phyloP scores from a whole-genome alignment of 192 early-diverging fungal genomes.

The Diversispora epigaea region DNA sequence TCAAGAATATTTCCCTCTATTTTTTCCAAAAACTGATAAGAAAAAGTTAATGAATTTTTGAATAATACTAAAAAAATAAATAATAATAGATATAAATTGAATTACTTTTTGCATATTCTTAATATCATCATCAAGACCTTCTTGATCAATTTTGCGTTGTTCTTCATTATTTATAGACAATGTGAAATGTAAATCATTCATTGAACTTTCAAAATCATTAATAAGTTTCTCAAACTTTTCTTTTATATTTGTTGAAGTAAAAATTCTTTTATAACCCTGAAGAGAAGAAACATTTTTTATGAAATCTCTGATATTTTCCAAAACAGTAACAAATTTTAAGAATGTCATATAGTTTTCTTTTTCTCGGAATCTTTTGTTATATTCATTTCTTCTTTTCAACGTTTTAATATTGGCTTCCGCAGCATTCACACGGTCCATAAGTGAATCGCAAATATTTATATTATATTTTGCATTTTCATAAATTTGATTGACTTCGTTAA shows the following conservation, averaged over 20 bases:
- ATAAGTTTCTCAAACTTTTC: not conserved
- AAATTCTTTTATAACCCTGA: slow-evolving; percentile 8
- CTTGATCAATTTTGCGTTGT: slow-evolving; percentile 3
- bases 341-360: slow-evolving; percentile 11
- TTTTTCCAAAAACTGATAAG: not conserved
- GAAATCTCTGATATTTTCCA: slow-evolving; percentile 17
- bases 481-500: not conserved
- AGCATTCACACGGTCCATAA: slow-evolving; percentile 4
- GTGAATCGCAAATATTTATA: slow-evolving; percentile 18
- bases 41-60: not conserved
- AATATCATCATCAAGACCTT: not conserved
- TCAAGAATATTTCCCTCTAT: not conserved
- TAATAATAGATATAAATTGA: not conserved
- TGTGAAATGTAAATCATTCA: slow-evolving; percentile 8
- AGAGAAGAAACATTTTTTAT: slow-evolving; percentile 5
- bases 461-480: slow-evolving; percentile 30
- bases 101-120: not conserved
- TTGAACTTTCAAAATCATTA: slow-evolving; percentile 6
- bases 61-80: not conserved
- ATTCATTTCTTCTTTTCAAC: not conserved
- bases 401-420: slow-evolving; percentile 3
- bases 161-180: slow-evolving; percentile 8
- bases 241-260: not conserved
- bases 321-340: not conserved
- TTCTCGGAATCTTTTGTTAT: not conserved